phyloP scores from a whole-genome alignment of 1,284 basidiomycete species.

The Lentinula novae-zelandiae region DNA sequence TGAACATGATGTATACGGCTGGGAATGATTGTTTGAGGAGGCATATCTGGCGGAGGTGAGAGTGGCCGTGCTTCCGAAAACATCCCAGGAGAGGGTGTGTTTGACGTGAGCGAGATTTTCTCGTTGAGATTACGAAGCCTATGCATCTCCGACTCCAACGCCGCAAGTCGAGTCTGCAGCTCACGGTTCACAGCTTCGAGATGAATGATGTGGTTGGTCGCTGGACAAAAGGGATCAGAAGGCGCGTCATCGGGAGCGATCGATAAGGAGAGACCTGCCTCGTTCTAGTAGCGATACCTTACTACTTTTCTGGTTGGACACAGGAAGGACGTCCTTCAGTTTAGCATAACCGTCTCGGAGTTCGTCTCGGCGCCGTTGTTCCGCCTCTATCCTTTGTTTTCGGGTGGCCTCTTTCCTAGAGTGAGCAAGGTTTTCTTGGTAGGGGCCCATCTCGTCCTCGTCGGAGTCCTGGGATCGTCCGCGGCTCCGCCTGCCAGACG shows the following conservation, averaged over 20 bases:
- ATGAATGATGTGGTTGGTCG: constrained; percentile 68
- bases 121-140: constrained; percentile 71
- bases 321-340: constrained; percentile 80
- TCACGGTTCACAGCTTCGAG: constrained; percentile 69
- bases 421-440: constrained; percentile 65
- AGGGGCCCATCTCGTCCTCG: constrained; percentile 68
- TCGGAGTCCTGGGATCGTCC: constrained; percentile 70
- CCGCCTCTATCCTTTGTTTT: constrained; percentile 79
- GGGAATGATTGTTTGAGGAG: constrained; percentile 44
- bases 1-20: constrained; percentile 52
- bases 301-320: constrained; percentile 84
- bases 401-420: constrained; percentile 81
- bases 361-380: constrained; percentile 82
- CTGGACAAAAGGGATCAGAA: constrained; percentile 29
- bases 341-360: constrained; percentile 84
- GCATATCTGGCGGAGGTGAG: constrained; percentile 59
- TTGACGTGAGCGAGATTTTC: constrained; percentile 62
- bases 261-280: constrained; percentile 44
- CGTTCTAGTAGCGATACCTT: constrained; percentile 86
- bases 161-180: constrained; percentile 58
- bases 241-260: constrained; percentile 9
- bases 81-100: constrained; percentile 50
- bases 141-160: constrained; percentile 62
- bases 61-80: constrained; percentile 51
- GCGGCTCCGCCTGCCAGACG: constrained; percentile 62